phyloP scores from a whole-genome alignment of 2,329 filamentous ascomycete species.

The Claviceps citrina region DNA sequence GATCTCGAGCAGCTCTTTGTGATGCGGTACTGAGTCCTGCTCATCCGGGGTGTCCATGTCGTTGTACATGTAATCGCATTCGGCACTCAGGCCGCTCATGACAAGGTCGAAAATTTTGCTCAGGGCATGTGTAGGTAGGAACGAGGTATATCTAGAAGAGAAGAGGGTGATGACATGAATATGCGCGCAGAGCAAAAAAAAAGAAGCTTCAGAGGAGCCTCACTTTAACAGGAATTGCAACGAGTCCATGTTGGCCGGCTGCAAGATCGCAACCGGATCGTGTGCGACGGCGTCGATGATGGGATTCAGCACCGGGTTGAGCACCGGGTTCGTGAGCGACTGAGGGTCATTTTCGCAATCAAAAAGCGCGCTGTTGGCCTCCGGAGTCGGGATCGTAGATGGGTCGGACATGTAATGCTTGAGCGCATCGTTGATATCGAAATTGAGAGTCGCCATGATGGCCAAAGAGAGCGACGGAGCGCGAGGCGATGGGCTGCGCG shows the following conservation, averaged over 20 bases:
- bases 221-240: slow-evolving; percentile 95
- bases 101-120: slow-evolving; percentile 89
- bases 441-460: slow-evolving; percentile 60
- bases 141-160: slow-evolving; percentile 56
- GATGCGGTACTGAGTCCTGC: slow-evolving; percentile 69
- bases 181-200: too few relatives aligned
- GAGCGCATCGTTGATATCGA: slow-evolving; percentile 92
- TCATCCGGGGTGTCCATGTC: slow-evolving; percentile 79
- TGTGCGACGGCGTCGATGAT: slow-evolving; percentile 88
- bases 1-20: slow-evolving; percentile 84
- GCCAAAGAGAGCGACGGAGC: too few relatives aligned
- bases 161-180: slow-evolving; percentile 29
- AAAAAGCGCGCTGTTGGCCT: slow-evolving; percentile 67
- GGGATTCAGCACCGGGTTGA: slow-evolving; percentile 77
- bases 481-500: too few relatives aligned
- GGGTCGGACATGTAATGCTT: slow-evolving; percentile 96
- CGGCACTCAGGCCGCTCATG: slow-evolving; percentile 68
- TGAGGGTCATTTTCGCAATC: slow-evolving; percentile 92
- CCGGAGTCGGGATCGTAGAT: slow-evolving; percentile 62
- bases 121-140: slow-evolving; percentile 64
- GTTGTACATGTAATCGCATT: slow-evolving; percentile 71
- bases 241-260: slow-evolving; percentile 71
- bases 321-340: slow-evolving; percentile 56
- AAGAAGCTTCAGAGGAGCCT: slow-evolving; percentile 28
- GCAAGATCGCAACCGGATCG: slow-evolving; percentile 74